Conservation (phyloP, 2,329 filamentous ascomycete species). For the Aspergillus flavus region DNA sequence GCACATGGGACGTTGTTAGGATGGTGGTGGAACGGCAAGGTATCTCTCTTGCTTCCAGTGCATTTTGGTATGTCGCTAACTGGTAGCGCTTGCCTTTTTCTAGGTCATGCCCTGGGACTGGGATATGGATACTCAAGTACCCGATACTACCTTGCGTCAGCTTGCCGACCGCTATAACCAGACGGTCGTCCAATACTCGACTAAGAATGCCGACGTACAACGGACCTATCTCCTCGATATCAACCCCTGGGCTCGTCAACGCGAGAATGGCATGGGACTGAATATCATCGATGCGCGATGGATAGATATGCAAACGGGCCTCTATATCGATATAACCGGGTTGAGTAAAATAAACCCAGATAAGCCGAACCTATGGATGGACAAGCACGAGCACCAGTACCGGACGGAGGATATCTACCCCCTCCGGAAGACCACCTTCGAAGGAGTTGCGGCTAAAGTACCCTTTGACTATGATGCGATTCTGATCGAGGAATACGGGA, state of each 20-base stretch:
- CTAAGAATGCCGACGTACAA: slow-evolving; percentile 43
- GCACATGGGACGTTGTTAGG: slow-evolving; percentile 81
- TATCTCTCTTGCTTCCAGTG: slow-evolving; percentile 26
- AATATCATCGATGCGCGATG: slow-evolving; percentile 85
- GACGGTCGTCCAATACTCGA: slow-evolving; percentile 57
- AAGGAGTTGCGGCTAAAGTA: slow-evolving; percentile 70
- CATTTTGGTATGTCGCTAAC: background rate
- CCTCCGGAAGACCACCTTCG: slow-evolving; percentile 72
- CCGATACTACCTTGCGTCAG: slow-evolving; percentile 65
- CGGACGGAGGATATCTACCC: slow-evolving; percentile 72
- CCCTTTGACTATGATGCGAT: slow-evolving; percentile 54
- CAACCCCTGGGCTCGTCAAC: slow-evolving; percentile 68
- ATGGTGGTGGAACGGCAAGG: slow-evolving; percentile 82
- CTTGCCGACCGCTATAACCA: slow-evolving; percentile 69
- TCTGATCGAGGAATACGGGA: slow-evolving; percentile 43
- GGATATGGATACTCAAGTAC: slow-evolving; percentile 81
- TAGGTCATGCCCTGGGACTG: slow-evolving; percentile 81
- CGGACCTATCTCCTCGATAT: slow-evolving; percentile 72
- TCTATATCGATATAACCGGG: slow-evolving; percentile 83
- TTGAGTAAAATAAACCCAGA: slow-evolving; percentile 67
- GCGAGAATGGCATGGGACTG: slow-evolving; percentile 65
- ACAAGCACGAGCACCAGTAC: slow-evolving; percentile 80
- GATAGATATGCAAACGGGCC: slow-evolving; percentile 74
- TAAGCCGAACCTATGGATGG: slow-evolving; percentile 70
- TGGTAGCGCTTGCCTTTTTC: background rate